Conservation (phyloP, 2,329 filamentous ascomycete genomes). For the Cordyceps tenuipes region DNA sequence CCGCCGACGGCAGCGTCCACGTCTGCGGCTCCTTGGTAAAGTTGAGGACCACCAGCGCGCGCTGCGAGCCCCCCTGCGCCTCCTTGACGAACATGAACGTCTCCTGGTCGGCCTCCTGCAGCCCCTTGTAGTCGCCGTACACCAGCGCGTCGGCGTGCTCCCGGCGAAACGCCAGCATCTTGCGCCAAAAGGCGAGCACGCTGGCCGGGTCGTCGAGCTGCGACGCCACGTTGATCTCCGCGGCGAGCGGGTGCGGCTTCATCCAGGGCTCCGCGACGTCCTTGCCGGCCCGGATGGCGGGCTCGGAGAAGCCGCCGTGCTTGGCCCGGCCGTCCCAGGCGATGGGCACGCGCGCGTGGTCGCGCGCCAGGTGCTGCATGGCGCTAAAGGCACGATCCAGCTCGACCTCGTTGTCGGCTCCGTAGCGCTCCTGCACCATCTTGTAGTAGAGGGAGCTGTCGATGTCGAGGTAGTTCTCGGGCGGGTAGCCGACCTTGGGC, state of each 20-base stretch:
- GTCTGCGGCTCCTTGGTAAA: slow-evolving; percentile 23
- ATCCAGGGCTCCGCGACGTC: slow-evolving; percentile 26
- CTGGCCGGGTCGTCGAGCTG: slow-evolving; percentile 37
- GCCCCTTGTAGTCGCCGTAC: slow-evolving; percentile 25
- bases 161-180: slow-evolving; percentile 21
- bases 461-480: slow-evolving; percentile 44
- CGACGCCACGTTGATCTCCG: slow-evolving; percentile 45
- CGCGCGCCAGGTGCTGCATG: slow-evolving; percentile 35
- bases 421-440: slow-evolving; percentile 22
- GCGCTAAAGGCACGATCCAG: slow-evolving; percentile 28
- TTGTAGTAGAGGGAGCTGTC: slow-evolving; percentile 37
- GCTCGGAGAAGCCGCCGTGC: slow-evolving; percentile 27
- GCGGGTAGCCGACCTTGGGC: slow-evolving; percentile 47
- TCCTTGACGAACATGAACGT: slow-evolving; percentile 25
- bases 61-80: slow-evolving; percentile 16
- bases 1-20: slow-evolving; percentile 14
- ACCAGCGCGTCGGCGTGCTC: slow-evolving; percentile 26
- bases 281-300: slow-evolving; percentile 25
- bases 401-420: slow-evolving; percentile 22
- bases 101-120: slow-evolving; percentile 19
- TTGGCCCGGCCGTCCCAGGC: slow-evolving; percentile 45
- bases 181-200: slow-evolving; percentile 26
- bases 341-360: slow-evolving; percentile 59
- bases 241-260: slow-evolving; percentile 23
- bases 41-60: slow-evolving; percentile 24